Base-by-base conservation (phyloP, 1,284 basidiomycete genomes). In the Erythrobasidium hasegawianum region DNA sequence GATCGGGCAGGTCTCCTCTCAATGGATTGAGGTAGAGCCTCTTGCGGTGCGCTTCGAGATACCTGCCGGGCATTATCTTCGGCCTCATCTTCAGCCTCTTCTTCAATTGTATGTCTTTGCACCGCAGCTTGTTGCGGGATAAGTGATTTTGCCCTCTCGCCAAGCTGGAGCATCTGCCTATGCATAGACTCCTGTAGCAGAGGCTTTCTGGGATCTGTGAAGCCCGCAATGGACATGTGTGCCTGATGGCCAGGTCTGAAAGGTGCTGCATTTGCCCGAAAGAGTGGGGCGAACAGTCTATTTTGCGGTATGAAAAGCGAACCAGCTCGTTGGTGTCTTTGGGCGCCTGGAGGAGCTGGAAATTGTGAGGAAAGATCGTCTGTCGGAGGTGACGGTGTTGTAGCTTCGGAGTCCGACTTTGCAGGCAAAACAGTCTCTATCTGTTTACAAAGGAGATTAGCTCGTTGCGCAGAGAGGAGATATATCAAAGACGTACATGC, bases 401-500 rank as follows among this genome's bases (percentile, higher is more conserved):
- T n/a, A 7, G 43, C 14, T 5, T n/a, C 43, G 5, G 43, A 24
- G 16, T 47, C 43, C 43, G 43, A 47, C 14, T 24, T n/a, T n/a
- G 43, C 43, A n/a, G 16, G n/a, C n/a, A 47, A 24, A 7, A 24
- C 43, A 24, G 43, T 24, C 16, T 47, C 43, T 5, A 47, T 47
- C 43, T 47, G 14, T 47, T 4, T 5, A 11, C 22, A n/a, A n/a
- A n/a, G n/a, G n/a, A n/a, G n/a, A n/a, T n/a, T n/a, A n/a, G n/a
- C n/a, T n/a, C n/a, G n/a, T n/a, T n/a, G n/a, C n/a, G n/a, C n/a
- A n/a, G n/a, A n/a, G n/a, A n/a, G n/a, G n/a, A n/a, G n/a, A n/a
- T n/a, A n/a, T n/a, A n/a, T n/a, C n/a, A n/a, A n/a, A 29, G 22
- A 26, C 54, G 5, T 39, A 65, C 54, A 29, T 57, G 26, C 27